Conservation (phyloP, 495 filamentous ascomycete species). For the Aspergillus diversus region DNA sequence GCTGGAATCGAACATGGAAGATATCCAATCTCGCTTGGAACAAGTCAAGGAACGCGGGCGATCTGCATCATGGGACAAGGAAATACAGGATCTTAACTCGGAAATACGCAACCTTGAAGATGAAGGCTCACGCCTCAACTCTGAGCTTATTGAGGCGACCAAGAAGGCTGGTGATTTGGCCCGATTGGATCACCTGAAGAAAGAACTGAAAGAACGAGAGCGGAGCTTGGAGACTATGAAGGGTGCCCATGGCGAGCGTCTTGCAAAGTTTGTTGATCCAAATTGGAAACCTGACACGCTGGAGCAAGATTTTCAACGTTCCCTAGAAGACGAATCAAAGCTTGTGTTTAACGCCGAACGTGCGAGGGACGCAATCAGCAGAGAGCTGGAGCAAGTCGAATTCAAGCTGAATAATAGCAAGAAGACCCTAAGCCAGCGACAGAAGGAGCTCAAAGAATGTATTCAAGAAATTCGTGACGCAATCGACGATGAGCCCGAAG, state of each 20-base stretch:
- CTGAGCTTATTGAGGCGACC: conserved; percentile 79
- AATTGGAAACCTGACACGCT: conserved; percentile 71
- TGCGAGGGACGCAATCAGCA: conserved; percentile 66
- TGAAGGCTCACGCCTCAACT: conserved; percentile 65
- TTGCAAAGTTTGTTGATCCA: conserved; percentile 62
- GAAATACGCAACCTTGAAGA: conserved; percentile 70
- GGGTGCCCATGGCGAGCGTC: conserved; percentile 69
- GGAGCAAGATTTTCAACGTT: conserved; percentile 70
- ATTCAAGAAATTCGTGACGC: conserved; percentile 52
- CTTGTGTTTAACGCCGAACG: conserved; percentile 63
- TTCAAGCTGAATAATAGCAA: conserved; percentile 70
- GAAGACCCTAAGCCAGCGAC: conserved; percentile 63
- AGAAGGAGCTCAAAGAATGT: conserved; percentile 64
- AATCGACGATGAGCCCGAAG: conserved; percentile 55
- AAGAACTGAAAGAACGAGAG: conserved; percentile 71
- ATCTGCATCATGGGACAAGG: conserved; percentile 66
- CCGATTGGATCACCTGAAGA: conserved; percentile 74
- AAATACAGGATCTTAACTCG: conserved; percentile 63
- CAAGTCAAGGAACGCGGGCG: conserved; percentile 64
- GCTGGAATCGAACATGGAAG: conserved; percentile 71
- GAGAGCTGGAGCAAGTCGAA: conserved; percentile 77
- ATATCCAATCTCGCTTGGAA: conserved; percentile 64
- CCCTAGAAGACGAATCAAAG: conserved; percentile 57
- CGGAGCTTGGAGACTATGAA: conserved; percentile 75
- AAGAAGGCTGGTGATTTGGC: conserved; percentile 78